phyloP scores from a whole-genome alignment of 1,284 basidiomycete species.

The Ganoderma boninense region DNA sequence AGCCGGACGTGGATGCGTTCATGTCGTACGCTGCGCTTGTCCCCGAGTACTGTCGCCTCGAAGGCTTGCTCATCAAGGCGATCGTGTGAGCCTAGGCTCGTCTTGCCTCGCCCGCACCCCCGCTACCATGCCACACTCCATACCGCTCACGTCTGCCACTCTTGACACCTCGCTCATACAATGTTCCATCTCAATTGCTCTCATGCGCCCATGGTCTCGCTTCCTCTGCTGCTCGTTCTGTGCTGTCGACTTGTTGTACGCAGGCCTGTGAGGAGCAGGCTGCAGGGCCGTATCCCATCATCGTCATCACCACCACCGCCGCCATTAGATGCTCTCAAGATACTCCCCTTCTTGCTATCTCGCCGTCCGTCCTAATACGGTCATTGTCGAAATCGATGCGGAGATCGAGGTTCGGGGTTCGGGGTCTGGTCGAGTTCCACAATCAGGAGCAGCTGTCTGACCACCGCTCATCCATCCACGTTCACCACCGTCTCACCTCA shows the following conservation, averaged over 20 bases:
- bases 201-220: constrained; percentile 9
- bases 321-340: constrained; percentile 18
- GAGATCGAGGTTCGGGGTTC: neutral
- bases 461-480: neutral
- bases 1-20: constrained; percentile 83
- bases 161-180: neutral
- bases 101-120: neutral
- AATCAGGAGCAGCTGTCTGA: neutral
- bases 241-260: constrained; percentile 35
- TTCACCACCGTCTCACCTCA: neutral
- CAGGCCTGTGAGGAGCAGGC: constrained; percentile 22
- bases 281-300: constrained; percentile 14
- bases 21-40: constrained; percentile 85
- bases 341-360: constrained; percentile 3
- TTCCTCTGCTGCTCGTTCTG: constrained; percentile 30
- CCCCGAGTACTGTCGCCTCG: constrained; percentile 81
- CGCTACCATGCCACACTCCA: neutral
- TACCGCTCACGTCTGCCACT: neutral
- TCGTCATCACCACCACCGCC: neutral
- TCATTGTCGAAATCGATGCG: neutral
- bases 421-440: neutral
- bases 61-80: constrained; percentile 75
- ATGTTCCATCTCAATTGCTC: neutral
- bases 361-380: constrained; percentile 5
- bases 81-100: constrained; percentile 50